Evolutionary conservation across 371 early-diverging fungal species (phyloP).

Genomic region (Mucor piriformis): DNA sequence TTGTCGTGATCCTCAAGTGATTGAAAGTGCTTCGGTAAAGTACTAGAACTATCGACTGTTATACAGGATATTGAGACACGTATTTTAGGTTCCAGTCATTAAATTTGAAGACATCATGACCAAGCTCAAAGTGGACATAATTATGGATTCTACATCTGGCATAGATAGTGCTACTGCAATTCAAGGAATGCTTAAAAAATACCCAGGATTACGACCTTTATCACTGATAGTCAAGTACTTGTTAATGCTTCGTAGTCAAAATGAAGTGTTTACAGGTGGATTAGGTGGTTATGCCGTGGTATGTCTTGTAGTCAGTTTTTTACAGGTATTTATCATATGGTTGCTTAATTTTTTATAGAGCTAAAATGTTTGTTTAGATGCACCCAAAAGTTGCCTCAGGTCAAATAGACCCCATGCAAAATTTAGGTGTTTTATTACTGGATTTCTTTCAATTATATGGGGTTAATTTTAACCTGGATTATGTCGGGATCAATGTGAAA

Average conservation of each 20-base stretch:
- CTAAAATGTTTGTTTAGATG: slow-evolving; percentile 36
- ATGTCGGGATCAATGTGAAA: slow-evolving; percentile 69
- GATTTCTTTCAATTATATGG: slow-evolving; percentile 98
- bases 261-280: slow-evolving; percentile 94
- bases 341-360: not conserved
- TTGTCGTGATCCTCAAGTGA: slow-evolving; percentile 41
- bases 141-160: slow-evolving; percentile 76
- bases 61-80: not conserved
- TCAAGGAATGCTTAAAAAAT: slow-evolving; percentile 50
- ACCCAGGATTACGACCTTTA: slow-evolving; percentile 70
- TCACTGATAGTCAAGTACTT: slow-evolving; percentile 86
- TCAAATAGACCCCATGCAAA: slow-evolving; percentile 68
- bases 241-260: slow-evolving; percentile 69
- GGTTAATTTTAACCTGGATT: slow-evolving; percentile 67
- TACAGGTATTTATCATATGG: slow-evolving; percentile 56
- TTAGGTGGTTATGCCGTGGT: slow-evolving; percentile 92
- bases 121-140: slow-evolving; percentile 80
- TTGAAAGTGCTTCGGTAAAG: slow-evolving; percentile 55
- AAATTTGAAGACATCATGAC: slow-evolving; percentile 82
- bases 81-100: slow-evolving; percentile 89
- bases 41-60: not conserved
- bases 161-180: slow-evolving; percentile 65
- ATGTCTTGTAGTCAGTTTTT: slow-evolving; percentile 81
- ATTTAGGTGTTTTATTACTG: slow-evolving; percentile 87
- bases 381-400: slow-evolving; percentile 83